These are phyloP conservation scores for Eremochloa ophiuroides DNA, from an alignment of 176 grass and related monocot genomes.

Conservation along the genomic window DNA sequence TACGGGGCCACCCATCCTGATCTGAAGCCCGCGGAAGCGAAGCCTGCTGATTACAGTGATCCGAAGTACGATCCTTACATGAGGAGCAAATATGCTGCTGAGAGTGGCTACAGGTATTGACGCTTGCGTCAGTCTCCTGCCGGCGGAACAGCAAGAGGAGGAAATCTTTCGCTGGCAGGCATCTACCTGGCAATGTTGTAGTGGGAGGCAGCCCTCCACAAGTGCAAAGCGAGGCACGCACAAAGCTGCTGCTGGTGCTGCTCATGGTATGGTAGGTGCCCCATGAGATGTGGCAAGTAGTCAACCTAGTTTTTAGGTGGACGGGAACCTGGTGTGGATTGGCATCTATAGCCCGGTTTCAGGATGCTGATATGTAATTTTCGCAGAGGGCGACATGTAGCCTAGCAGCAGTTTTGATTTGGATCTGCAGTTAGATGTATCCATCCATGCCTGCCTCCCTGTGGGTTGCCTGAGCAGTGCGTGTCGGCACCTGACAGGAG, in stretches of 20 bases:
- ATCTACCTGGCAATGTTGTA: background rate
- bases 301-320: background rate
- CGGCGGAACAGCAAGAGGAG: too few species aligned
- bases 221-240: background rate
- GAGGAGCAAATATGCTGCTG: conserved; percentile 65
- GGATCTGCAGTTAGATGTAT: background rate
- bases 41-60: conserved; percentile 46
- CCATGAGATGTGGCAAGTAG: conserved; percentile 9
- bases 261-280: background rate
- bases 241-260: background rate
- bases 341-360: background rate
- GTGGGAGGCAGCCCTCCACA: background rate
- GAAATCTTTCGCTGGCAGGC: background rate
- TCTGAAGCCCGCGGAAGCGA: conserved; percentile 41
- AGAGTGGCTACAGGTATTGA: conserved; percentile 71
- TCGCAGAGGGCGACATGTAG: conserved; percentile 26
- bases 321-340: background rate
- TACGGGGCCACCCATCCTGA: conserved; percentile 43
- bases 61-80: conserved; percentile 76
- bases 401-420: conserved; percentile 1
- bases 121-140: background rate
- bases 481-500: background rate
- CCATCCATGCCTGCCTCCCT: background rate
- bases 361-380: conserved; percentile 19
- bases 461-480: background rate